Evolutionary conservation across 192 early-diverging fungal species (phyloP), one percentile per base, ranked within the genome.

Genomic region (Coemansia sp.): DNA sequence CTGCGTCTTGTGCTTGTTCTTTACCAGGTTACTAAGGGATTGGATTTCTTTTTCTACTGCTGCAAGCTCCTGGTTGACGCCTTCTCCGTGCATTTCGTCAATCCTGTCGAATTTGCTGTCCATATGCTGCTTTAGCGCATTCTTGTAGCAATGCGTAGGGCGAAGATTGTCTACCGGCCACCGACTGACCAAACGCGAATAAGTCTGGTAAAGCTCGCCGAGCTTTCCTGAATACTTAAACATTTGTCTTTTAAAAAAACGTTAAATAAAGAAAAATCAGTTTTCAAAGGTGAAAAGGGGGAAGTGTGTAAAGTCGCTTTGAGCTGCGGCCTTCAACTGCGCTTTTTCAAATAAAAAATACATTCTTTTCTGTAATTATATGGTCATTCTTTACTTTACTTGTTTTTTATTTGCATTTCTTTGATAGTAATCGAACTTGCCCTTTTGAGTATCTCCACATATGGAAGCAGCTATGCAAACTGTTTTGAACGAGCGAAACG

Each of bases 91-190:
- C 38, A 75, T 55, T 20, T 60, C 33, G 15, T 63, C 39, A 5
- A 81, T 58, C 24, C 33, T 68, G 38, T 72, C 73, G 36, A 81
- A 81, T 56, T 81, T 75, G 20, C 18, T 53, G 63, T 52, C 63
- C 73, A 81, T 76, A 64, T 76, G 73, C 45, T 62, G 66, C 62
- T 66, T 72, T 16, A 92, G 71, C 18, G 86, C 83, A 14, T 81
- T 81, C 64, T 88, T 91, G 84, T 90, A 85, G 67, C 88, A 86
- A 60, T 89, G 86, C 21, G 85, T 88, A 26, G 89, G 91, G 18
- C 91, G 83, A 34, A 92, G 83, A 67, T 85, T 78, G 70, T 92
- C 91, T 14, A 75, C 72, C 9, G 91, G 91, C 89, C 91, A 92
- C 14, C 75, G 70, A 15, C 79, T 62, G 38, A 89, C 83, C 9